Conservation (phyloP, 1,284 basidiomycete genomes). For the Cutaneotrichosporon sp. region DNA sequence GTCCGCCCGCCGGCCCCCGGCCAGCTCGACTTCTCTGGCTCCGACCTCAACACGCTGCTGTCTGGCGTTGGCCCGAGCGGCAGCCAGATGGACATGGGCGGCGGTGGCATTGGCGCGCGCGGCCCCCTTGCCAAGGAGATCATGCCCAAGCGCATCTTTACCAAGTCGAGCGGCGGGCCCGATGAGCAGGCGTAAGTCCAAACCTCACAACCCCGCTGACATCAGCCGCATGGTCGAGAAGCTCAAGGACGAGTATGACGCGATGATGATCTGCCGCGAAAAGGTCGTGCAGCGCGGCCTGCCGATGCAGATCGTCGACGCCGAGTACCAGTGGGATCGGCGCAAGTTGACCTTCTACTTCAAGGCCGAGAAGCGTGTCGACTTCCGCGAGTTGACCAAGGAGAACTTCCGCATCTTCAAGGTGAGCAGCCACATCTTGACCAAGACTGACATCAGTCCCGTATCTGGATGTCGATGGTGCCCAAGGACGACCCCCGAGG, state of each 20-base stretch:
- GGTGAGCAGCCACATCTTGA: conserved; percentile 20
- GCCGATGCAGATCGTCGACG: conserved; percentile 97
- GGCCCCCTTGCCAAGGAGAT: conserved; percentile 69
- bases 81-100: conserved; percentile 39
- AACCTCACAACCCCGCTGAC: neutral
- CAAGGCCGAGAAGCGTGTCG: conserved; percentile 90
- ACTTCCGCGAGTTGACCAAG: conserved; percentile 82
- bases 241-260: conserved; percentile 87
- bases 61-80: conserved; percentile 46
- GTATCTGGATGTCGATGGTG: conserved; percentile 52
- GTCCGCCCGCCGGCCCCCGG: conserved; percentile 22
- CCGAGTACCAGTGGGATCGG: conserved; percentile 98
- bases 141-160: conserved; percentile 94
- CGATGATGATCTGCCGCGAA: conserved; percentile 82
- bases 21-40: conserved; percentile 34
- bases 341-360: conserved; percentile 98
- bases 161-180: conserved; percentile 69
- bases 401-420: conserved; percentile 53
- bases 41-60: conserved; percentile 43
- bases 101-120: conserved; percentile 33
- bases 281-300: conserved; percentile 90
- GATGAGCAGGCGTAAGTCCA: conserved; percentile 77
- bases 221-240: conserved; percentile 73
- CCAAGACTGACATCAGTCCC: conserved; percentile 27
- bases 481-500: conserved; percentile 38